Evolutionary conservation across 495 filamentous ascomycete species (phyloP), one percentile per base, ranked within the genome.

Genomic region (Tuber melanosporum): DNA sequence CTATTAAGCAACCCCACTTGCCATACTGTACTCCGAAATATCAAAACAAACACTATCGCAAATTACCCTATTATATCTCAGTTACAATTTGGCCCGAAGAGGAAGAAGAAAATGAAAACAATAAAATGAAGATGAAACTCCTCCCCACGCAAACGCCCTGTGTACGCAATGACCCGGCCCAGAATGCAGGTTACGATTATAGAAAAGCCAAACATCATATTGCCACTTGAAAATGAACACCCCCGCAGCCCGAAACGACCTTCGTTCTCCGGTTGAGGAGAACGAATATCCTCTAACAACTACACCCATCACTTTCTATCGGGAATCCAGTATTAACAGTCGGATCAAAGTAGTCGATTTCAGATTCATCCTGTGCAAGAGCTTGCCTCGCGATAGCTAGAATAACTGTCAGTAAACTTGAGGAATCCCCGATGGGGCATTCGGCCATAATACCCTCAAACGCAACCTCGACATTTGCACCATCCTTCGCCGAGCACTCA

Each of bases 401-500:
- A 7, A 46, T 9, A 10, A 72, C 10, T 20, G 20, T 32, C 36
- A 72, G 70, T 43, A 19, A 74, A 52, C 43, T 69, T 46, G 26
- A 22, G 32, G 45, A 17, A 76, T n/a, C 26, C 66, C 17, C 45
- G 17, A 1, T 6, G 42, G 36, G n/a, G 2, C 22, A 52, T 14
- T 74, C 22, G n/a, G 41, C 57, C 32, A 69, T 26, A 43, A 70
- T 85, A 97, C 94, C 93, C 87, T 98, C 95, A 84, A 99, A 99
- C 73, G 95, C 95, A 85, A 97, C 92, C 87, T 98, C 95, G 17
- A 99, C 95, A 80, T 98, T 97, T 82, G 96, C 89, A 36, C 94
- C 95, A 85, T 99, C 95, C 88, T 98, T 99, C 52, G 95, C 95
- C 85, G 94, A 97, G 10, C 94, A 98, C 89, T 99, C 95, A 81